Evolutionary conservation across 768 basidiomycete species (phyloP).

Genomic region (Pilatotrama ljubarskyi): DNA sequence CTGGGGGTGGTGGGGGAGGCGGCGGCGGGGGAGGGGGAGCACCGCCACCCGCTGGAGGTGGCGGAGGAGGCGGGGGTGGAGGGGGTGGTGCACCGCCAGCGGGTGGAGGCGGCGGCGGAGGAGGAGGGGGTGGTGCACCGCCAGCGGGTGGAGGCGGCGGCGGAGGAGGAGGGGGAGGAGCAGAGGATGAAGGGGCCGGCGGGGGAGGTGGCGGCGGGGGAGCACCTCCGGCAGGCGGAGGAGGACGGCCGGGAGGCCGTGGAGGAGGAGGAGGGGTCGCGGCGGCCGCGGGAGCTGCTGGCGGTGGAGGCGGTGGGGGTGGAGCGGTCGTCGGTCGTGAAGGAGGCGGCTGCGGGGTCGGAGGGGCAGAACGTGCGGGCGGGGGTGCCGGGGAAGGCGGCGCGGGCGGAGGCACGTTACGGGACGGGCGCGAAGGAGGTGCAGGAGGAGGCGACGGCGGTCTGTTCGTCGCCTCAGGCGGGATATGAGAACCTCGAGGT

Average conservation of each 20-base stretch:
- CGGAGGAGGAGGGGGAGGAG: slow-evolving; percentile 36
- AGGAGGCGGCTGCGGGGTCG: slow-evolving; percentile 33
- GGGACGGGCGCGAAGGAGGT: slow-evolving; percentile 39
- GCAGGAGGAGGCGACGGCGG: slow-evolving; percentile 57
- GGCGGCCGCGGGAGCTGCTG: slow-evolving; percentile 33
- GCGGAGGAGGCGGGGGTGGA: slow-evolving; percentile 36
- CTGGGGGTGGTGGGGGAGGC: slow-evolving; percentile 49
- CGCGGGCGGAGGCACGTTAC: slow-evolving; percentile 38
- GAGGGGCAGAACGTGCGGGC: slow-evolving; percentile 34
- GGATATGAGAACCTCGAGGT: slow-evolving; percentile 32
- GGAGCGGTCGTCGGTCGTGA: slow-evolving; percentile 33
- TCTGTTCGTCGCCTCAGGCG: slow-evolving; percentile 17
- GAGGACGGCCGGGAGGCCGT: slow-evolving; percentile 31
- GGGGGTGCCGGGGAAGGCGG: slow-evolving; percentile 33
- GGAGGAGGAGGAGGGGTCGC: slow-evolving; percentile 23
- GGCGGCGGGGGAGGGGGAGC: slow-evolving; percentile 48
- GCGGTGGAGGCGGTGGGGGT: slow-evolving; percentile 29
- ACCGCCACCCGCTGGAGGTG: slow-evolving; percentile 29
- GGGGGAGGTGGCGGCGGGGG: slow-evolving; percentile 37
- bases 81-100: slow-evolving; percentile 37
- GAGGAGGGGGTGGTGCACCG: slow-evolving; percentile 35
- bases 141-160: slow-evolving; percentile 26
- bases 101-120: slow-evolving; percentile 35
- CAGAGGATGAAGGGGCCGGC: slow-evolving; percentile 25
- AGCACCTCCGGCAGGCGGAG: slow-evolving; percentile 28